These are phyloP conservation scores for Persicaria tinctoria DNA, from an alignment of 148 eudicot species.

Conservation along the genomic window DNA sequence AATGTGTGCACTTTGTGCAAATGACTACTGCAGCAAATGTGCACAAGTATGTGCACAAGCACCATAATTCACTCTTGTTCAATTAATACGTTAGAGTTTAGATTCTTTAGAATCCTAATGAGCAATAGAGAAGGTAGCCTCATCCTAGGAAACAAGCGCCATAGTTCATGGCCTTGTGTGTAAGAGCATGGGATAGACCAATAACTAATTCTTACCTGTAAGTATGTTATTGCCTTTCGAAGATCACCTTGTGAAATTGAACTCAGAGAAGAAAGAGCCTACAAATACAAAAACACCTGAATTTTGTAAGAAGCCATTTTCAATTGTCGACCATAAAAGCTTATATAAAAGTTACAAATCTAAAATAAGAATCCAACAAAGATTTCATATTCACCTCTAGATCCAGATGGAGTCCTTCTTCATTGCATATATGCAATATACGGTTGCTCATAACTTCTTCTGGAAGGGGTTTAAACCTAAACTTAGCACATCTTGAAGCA, in stretches of 20 bases:
- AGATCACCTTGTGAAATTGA: constrained; percentile 96
- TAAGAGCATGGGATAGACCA: background rate
- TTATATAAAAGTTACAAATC: background rate
- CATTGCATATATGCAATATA: constrained; percentile 69
- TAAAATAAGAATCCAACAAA: background rate
- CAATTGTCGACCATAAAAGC: background rate
- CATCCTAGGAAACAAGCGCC: too few relatives aligned
- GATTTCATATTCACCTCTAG: constrained; percentile 44
- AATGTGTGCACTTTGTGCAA: background rate
- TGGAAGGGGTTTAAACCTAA: constrained; percentile 89
- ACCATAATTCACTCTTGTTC: too few relatives aligned
- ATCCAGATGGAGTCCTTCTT: constrained; percentile 82
- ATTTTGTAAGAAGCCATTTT: background rate
- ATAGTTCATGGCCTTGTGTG: too few relatives aligned
- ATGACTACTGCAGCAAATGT: background rate
- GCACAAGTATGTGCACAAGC: too few relatives aligned
- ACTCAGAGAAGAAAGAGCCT: constrained; percentile 89
- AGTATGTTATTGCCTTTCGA: constrained; percentile 87
- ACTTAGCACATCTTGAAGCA: constrained; percentile 96
- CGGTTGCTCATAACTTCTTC: constrained; percentile 79
- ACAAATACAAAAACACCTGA: constrained; percentile 10
- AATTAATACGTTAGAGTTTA: too few relatives aligned
- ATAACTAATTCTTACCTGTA: constrained; percentile 47
- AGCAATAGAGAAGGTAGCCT: background rate
- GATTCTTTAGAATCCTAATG: background rate